These are phyloP conservation scores for Dothideomycetes sp. DNA, from an alignment of 2,329 filamentous ascomycete genomes.

Conservation along the genomic window DNA sequence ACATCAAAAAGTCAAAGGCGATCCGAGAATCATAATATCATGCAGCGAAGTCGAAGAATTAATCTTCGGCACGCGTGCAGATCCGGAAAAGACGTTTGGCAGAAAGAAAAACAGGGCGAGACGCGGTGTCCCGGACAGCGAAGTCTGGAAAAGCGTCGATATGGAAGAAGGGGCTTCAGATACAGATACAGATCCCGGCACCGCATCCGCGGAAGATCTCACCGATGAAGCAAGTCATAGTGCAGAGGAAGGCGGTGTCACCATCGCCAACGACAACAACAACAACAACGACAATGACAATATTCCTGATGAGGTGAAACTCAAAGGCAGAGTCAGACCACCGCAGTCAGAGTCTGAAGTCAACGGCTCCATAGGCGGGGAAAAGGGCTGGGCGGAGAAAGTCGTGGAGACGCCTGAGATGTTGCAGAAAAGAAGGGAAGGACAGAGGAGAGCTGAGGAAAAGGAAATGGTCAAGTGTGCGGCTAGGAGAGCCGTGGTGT, in stretches of 20 bases:
- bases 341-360: constrained; percentile 40
- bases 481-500: constrained; percentile 51
- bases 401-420: constrained; percentile 44
- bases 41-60: constrained; percentile 42
- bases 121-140: constrained; percentile 30
- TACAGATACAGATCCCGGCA: not conserved
- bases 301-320: constrained; percentile 15
- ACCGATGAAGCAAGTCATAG: constrained; percentile 1
- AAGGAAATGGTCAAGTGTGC: constrained; percentile 54
- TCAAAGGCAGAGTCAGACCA: constrained; percentile 23
- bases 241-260: constrained; percentile 7
- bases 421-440: constrained; percentile 39
- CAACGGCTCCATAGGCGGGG: constrained; percentile 48
- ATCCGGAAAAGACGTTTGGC: constrained; percentile 38
- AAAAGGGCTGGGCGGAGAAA: constrained; percentile 47
- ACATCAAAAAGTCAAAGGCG: constrained; percentile 32
- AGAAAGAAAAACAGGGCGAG: constrained; percentile 38
- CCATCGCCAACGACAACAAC: constrained; percentile 8
- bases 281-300: constrained; percentile 11
- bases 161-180: constrained; percentile 27
- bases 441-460: constrained; percentile 40
- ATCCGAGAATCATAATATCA: constrained; percentile 40
- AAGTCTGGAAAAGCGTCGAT: constrained; percentile 37
- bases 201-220: not conserved
- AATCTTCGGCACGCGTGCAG: constrained; percentile 40